These are phyloP conservation scores for Eucalyptus urophylla DNA, from an alignment of 345 rosid genomes.

Conservation along the genomic window DNA sequence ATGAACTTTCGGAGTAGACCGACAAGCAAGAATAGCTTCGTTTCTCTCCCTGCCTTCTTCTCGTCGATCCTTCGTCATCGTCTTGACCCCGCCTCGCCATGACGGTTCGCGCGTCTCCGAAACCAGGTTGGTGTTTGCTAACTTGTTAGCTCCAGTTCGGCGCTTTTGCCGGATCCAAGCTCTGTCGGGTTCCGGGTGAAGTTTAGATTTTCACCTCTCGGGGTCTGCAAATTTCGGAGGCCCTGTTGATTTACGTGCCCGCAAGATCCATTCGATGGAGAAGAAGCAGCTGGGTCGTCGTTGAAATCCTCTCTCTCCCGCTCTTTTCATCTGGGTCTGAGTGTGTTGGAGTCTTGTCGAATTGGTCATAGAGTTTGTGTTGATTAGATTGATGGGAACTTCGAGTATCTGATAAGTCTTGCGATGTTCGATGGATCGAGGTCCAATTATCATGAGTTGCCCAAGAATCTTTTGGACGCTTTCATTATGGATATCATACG, in stretches of 20 bases:
- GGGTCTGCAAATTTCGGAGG: background rate
- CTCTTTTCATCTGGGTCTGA: background rate
- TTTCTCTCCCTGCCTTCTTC: background rate
- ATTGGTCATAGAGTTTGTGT: background rate
- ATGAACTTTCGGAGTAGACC: background rate
- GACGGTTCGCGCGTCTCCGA: conserved; percentile 1
- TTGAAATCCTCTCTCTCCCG: background rate
- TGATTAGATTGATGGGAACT: background rate
- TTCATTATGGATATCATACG: background rate
- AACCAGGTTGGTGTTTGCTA: background rate
- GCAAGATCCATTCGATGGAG: background rate
- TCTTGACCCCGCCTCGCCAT: conserved; percentile 3
- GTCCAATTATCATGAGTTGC: background rate
- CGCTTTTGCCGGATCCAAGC: background rate
- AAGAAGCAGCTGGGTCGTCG: background rate
- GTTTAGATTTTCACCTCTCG: background rate
- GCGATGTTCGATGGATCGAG: background rate
- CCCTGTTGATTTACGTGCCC: background rate
- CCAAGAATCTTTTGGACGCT: background rate
- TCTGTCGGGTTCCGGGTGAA: background rate
- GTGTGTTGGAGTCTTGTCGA: background rate
- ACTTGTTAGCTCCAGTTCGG: background rate
- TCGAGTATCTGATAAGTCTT: background rate
- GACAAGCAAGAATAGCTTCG: background rate
- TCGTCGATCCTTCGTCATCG: background rate